Conservation (phyloP, 257 asterid genomes). For the Scutellaria baicalensis region DNA sequence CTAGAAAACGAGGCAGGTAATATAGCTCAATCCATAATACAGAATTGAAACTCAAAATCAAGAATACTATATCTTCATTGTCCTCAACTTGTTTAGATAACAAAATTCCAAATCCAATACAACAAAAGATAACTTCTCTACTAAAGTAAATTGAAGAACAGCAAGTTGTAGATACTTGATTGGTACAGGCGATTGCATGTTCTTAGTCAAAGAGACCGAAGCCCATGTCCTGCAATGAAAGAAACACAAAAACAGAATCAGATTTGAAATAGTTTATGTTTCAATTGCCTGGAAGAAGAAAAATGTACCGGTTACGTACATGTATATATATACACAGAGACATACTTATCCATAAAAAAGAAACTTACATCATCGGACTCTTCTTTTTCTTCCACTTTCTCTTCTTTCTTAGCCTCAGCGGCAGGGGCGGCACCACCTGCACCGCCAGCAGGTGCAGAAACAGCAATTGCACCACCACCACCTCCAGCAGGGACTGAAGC, state of each 20-base stretch:
- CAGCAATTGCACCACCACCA: conserved; percentile 36
- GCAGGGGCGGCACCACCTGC: conserved; percentile 43
- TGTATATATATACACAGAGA: not conserved
- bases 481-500: conserved; percentile 59
- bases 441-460: conserved; percentile 25
- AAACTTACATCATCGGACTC: conserved; percentile 45
- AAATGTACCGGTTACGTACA: not conserved
- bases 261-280: not conserved
- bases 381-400: conserved; percentile 50
- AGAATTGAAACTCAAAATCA: not conserved
- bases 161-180: not conserved
- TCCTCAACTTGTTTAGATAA: not conserved
- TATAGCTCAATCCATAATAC: not conserved
- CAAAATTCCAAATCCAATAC: conserved; percentile 23
- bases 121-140: conserved; percentile 9
- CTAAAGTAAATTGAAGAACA: conserved; percentile 2
- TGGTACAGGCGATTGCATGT: not conserved
- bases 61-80: conserved; percentile 5
- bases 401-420: conserved; percentile 50
- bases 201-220: conserved; percentile 49
- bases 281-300: not conserved
- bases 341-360: not conserved
- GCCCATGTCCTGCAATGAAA: conserved; percentile 47
- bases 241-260: not conserved
- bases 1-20: no score